Evolutionary conservation across 768 basidiomycete genomes (phyloP).

Genomic region (Mycena capillaripes): DNA sequence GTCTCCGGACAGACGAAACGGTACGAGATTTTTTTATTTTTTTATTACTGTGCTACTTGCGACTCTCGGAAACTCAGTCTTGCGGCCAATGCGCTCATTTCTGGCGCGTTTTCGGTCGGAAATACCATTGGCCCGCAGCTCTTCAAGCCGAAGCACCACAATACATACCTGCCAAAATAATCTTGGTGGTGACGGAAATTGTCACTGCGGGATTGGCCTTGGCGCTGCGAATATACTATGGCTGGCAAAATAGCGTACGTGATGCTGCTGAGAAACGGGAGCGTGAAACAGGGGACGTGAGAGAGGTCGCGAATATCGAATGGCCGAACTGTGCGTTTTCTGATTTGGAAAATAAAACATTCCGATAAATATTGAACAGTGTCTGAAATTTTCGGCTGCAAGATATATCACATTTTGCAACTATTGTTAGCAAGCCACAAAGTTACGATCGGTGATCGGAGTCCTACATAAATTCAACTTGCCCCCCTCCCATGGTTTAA

Average conservation of each 20-base stretch:
- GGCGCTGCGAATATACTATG: constrained; percentile 28
- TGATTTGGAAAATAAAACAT: constrained; percentile 21
- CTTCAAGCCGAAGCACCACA: constrained; percentile 21
- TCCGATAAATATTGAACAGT: constrained; percentile 24
- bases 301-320: constrained; percentile 21
- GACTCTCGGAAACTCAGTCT: constrained; percentile 2
- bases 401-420: no score
- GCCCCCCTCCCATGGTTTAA: no score
- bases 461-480: no score
- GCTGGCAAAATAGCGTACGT: constrained; percentile 22
- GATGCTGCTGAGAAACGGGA: constrained; percentile 14
- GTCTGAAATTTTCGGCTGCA: no score
- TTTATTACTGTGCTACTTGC: neutral
- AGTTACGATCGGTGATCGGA: neutral
- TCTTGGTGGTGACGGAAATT: constrained; percentile 26
- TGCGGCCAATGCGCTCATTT: constrained; percentile 31
- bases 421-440: no score
- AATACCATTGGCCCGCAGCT: constrained; percentile 30
- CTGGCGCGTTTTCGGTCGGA: constrained; percentile 19
- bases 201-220: constrained; percentile 16
- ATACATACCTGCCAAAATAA: constrained; percentile 27
- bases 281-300: constrained; percentile 4
- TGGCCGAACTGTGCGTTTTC: constrained; percentile 29
- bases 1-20: constrained; percentile 30
- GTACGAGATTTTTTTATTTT: neutral